phyloP scores from a whole-genome alignment of 768 basidiomycete species.

The Gloeopeniophorella convolvens region DNA sequence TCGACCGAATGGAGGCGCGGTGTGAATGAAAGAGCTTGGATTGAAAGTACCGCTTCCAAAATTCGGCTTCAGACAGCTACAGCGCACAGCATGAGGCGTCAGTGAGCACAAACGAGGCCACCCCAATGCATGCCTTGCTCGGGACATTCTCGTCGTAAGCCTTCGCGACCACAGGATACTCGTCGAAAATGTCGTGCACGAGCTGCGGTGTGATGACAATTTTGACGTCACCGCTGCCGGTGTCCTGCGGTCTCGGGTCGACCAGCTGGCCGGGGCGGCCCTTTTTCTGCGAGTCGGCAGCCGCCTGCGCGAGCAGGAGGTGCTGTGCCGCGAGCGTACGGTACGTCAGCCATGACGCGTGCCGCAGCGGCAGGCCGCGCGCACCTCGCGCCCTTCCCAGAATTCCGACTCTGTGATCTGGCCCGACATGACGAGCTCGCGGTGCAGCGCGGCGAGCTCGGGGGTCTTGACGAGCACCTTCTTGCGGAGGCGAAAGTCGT shows the following conservation, averaged over 20 bases:
- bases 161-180: constrained; percentile 90
- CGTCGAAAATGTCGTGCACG: constrained; percentile 94
- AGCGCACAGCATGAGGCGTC: constrained; percentile 4
- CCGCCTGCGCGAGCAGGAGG: constrained; percentile 67
- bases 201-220: constrained; percentile 88
- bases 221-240: constrained; percentile 80
- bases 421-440: constrained; percentile 78
- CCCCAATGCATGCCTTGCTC: constrained; percentile 47
- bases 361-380: constrained; percentile 18
- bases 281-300: constrained; percentile 64
- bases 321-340: constrained; percentile 41
- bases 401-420: constrained; percentile 92
- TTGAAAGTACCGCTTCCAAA: constrained; percentile 97
- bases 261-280: constrained; percentile 84
- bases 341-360: constrained; percentile 24
- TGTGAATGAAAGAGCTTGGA: constrained; percentile 94
- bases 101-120: background rate
- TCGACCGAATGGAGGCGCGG: constrained; percentile 85
- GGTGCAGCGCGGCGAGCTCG: constrained; percentile 75
- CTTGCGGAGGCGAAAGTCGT: constrained; percentile 70
- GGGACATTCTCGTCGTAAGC: constrained; percentile 94
- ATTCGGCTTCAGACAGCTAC: constrained; percentile 84
- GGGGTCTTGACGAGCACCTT: constrained; percentile 72
- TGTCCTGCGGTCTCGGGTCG: constrained; percentile 80
- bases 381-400: constrained; percentile 93